A percentile compares a stretch with the other conserved stretches of the same genome.
Evolutionary conservation across 2,329 filamentous ascomycete species (phyloP).

Genomic region (Pseudocercospora macadamiae): DNA sequence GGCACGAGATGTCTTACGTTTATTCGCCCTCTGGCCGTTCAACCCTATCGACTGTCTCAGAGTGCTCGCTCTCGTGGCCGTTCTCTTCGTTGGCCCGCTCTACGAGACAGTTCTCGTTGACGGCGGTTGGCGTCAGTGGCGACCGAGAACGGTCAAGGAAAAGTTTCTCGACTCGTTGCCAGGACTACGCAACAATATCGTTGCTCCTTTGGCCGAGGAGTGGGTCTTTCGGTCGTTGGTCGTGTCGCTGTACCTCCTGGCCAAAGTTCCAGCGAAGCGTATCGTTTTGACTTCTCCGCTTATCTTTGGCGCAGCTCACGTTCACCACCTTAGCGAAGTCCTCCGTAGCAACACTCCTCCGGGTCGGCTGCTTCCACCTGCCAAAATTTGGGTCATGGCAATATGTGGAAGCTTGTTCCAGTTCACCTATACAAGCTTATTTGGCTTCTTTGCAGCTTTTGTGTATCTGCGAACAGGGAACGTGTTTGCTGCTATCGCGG

Average conservation of each 20-base stretch:
- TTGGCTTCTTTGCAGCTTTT: conserved; percentile 92
- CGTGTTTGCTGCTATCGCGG: conserved; percentile 71
- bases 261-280: conserved; percentile 55
- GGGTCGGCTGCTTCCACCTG: conserved; percentile 18
- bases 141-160: conserved; percentile 53
- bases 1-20: conserved; percentile 61
- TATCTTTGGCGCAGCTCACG: conserved; percentile 89
- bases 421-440: conserved; percentile 86
- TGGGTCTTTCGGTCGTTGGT: conserved; percentile 88
- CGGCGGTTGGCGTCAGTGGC: conserved; percentile 63
- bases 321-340: conserved; percentile 97
- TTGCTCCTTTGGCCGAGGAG: conserved; percentile 87
- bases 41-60: conserved; percentile 54
- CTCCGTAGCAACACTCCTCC: conserved; percentile 71
- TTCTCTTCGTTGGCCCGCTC: conserved; percentile 82
- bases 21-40: conserved; percentile 81
- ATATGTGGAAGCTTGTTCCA: conserved; percentile 77
- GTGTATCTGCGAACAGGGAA: conserved; percentile 84
- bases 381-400: conserved; percentile 32
- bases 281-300: conserved; percentile 83
- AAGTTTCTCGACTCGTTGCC: conserved; percentile 72
- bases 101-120: conserved; percentile 79
- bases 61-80: conserved; percentile 69
- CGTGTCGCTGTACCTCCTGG: conserved; percentile 78
- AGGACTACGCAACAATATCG: conserved; percentile 83